Base-by-base conservation (phyloP, 805 yeast genomes). In the Candida glaebosa region DNA sequence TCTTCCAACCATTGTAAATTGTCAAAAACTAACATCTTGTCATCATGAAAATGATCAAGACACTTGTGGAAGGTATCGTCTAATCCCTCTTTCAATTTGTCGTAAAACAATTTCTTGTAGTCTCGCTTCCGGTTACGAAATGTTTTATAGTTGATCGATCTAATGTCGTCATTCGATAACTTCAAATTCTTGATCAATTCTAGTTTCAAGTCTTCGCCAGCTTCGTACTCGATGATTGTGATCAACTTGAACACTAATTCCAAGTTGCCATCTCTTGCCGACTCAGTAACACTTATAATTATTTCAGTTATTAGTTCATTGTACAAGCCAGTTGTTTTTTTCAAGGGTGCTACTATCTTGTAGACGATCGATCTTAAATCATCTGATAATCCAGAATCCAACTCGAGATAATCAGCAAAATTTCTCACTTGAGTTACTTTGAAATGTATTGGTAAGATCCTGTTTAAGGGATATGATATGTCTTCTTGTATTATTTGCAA, bases 1-100 rank as follows among this genome's bases (percentile, higher is more conserved):
- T 84, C 82, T 58, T 84, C 87, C 15, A 89, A 75, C 90, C 96
- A 91, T 43, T 81, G 82, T 41, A 90, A 63, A 49, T 85, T 80
- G 31, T 83, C 82, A 43, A 86, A 70, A 1, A 88, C 79, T 14
- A 71, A 72, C 61, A 81, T 78, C 30, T 73, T 72, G 38, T 73
- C 77, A 3, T 57, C 44, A 18, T 62, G 65, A 55, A 71, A 82
- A 43, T 73, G 73, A 44, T 73, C 77, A 52, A 69, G 74, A 65
- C 89, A 81, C 44, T 81, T 78, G 26, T 73, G 67, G 64, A 89
- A 89, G 31, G 84, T 82, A 16, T 81, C 85, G 19, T 63, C 68
- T 9, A 90, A 75, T 5, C 87, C 75, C 38, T 71, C 73, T 47
- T 78, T 75, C 33, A 87, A 65, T 42, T 78, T 75, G 18, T 71